Evolutionary conservation across 306 rosid species (phyloP).

Genomic region (Dryas octopetala): DNA sequence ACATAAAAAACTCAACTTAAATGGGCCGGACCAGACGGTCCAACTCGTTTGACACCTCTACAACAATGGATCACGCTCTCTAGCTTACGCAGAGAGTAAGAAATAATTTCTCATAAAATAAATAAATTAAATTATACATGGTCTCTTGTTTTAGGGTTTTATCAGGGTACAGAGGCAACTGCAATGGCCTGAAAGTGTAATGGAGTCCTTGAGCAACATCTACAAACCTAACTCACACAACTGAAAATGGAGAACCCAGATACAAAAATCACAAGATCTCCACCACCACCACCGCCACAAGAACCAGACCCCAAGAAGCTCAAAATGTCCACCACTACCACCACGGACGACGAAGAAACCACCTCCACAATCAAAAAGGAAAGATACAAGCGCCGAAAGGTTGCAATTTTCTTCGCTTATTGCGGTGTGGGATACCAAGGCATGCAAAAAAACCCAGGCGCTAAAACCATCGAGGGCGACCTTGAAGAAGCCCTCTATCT

Average conservation of each 20-base stretch:
- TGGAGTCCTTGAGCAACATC: conserved; percentile 19
- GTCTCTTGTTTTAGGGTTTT: conserved; percentile 30
- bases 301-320: conserved; percentile 64
- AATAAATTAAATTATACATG: neutral
- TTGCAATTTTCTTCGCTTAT: conserved; percentile 86
- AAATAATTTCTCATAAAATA: neutral
- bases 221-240: conserved; percentile 24
- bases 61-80: no score
- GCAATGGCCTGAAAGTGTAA: conserved; percentile 1
- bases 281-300: conserved; percentile 33
- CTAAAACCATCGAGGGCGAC: conserved; percentile 93
- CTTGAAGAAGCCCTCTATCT: conserved; percentile 78
- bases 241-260: conserved; percentile 64
- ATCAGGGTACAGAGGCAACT: conserved; percentile 23
- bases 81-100: neutral
- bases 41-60: no score
- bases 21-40: no score
- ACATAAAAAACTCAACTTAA: no score
- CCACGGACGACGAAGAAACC: conserved; percentile 66
- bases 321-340: conserved; percentile 78
- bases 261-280: conserved; percentile 35
- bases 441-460: conserved; percentile 98
- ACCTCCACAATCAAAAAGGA: conserved; percentile 35
- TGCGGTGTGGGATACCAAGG: conserved; percentile 97
- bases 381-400: conserved; percentile 77